These are phyloP conservation scores for Suillus subalutaceus DNA, from an alignment of 768 basidiomycete species.

Conservation along the genomic window DNA sequence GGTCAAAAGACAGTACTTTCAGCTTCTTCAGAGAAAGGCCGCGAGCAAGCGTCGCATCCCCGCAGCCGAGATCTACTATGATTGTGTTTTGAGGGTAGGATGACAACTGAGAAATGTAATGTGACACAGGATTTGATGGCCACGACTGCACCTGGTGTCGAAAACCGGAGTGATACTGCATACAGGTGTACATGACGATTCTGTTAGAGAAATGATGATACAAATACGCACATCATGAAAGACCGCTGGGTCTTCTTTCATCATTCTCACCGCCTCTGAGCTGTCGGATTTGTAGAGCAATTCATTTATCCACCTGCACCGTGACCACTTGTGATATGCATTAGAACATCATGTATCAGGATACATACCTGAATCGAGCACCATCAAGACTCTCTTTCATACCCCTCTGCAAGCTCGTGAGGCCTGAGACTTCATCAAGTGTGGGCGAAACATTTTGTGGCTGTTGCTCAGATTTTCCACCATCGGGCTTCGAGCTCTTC, in stretches of 20 bases:
- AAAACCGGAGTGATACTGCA: conserved; percentile 93
- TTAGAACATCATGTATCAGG: not conserved
- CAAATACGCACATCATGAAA: conserved; percentile 73
- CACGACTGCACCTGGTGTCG: conserved; percentile 89
- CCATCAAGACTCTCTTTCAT: conserved; percentile 85
- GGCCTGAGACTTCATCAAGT: conserved; percentile 24
- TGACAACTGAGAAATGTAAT: conserved; percentile 70
- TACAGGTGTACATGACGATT: conserved; percentile 10
- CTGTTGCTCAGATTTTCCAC: conserved; percentile 24
- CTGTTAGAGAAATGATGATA: conserved; percentile 15
- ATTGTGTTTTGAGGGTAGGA: conserved; percentile 67
- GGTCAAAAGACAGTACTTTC: conserved; percentile 77
- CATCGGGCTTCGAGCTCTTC: conserved; percentile 21
- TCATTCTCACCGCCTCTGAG: conserved; percentile 72
- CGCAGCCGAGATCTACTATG: conserved; percentile 93
- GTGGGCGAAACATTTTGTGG: conserved; percentile 19
- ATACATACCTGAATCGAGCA: conserved; percentile 78
- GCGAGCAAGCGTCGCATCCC: conserved; percentile 87
- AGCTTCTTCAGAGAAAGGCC: conserved; percentile 69
- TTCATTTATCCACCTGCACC: conserved; percentile 85
- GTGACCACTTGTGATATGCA: not conserved
- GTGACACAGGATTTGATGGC: conserved; percentile 92
- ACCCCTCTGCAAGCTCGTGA: conserved; percentile 74
- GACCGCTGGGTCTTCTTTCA: conserved; percentile 78
- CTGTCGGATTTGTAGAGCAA: conserved; percentile 87